A percentile compares a stretch with the other conserved stretches of the same genome.
These are phyloP conservation scores for Hericium rajendrae DNA, from an alignment of 768 basidiomycete genomes.

Conservation along the genomic window DNA sequence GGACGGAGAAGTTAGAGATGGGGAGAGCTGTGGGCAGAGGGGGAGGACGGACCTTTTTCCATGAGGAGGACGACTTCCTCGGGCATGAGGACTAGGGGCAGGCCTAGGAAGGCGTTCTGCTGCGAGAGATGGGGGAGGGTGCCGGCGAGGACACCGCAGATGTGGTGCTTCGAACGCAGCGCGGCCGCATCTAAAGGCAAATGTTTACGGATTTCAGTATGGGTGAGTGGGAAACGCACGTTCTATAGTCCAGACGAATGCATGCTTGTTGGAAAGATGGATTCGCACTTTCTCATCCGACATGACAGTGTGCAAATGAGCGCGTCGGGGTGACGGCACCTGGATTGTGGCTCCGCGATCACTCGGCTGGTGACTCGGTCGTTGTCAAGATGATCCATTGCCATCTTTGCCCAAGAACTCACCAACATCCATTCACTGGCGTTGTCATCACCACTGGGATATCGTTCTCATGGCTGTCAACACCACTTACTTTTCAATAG, in stretches of 20 bases:
- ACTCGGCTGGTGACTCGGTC: too few relatives aligned
- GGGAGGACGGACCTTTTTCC: conserved; percentile 50
- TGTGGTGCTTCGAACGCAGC: conserved; percentile 68
- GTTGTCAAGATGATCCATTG: too few relatives aligned
- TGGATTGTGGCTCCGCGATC: too few relatives aligned
- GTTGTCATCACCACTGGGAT: too few relatives aligned
- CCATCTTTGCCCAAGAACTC: too few relatives aligned
- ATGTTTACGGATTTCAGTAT: background rate
- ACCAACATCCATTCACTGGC: too few relatives aligned
- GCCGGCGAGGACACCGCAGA: conserved; percentile 81
- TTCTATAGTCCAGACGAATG: conserved; percentile 84
- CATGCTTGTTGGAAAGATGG: conserved; percentile 62
- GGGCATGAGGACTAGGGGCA: conserved; percentile 81
- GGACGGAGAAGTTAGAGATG: conserved; percentile 4
- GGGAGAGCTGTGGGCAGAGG: conserved; percentile 1
- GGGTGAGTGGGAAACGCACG: conserved; percentile 32
- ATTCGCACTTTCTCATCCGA: conserved; percentile 3
- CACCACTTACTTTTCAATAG: too few relatives aligned
- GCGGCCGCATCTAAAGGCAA: conserved; percentile 59
- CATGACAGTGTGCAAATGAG: background rate
- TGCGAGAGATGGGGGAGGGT: conserved; percentile 92
- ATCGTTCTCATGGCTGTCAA: too few relatives aligned
- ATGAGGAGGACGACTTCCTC: conserved; percentile 90
- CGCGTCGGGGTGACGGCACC: too few relatives aligned
- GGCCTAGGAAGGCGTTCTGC: conserved; percentile 91